phyloP scores from a whole-genome alignment of 805 yeast species.

The Blastobotrys mokoenaii region DNA sequence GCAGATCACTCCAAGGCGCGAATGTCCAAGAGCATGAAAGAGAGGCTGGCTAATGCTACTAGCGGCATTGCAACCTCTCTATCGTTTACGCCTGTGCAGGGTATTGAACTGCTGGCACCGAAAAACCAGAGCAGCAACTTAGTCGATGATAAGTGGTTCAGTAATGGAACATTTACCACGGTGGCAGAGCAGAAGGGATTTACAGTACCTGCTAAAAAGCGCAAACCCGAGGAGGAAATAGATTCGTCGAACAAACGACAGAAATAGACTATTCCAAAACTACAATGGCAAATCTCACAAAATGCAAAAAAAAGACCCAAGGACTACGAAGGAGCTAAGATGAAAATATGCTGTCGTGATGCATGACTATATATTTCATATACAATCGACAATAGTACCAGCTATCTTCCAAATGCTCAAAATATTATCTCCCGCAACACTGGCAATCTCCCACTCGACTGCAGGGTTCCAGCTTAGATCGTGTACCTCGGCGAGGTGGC shows the following conservation, averaged over 20 bases:
- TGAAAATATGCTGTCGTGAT: too few species aligned
- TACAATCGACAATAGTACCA: slow-evolving; percentile 26
- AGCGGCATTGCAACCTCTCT: neutral
- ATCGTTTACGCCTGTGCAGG: slow-evolving; percentile 20
- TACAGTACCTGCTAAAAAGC: neutral
- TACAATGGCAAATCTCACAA: too few species aligned
- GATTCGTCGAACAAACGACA: neutral
- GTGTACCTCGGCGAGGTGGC: slow-evolving; percentile 80
- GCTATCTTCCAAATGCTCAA: slow-evolving; percentile 81
- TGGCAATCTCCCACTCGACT: slow-evolving; percentile 60
- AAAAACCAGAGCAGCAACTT: slow-evolving; percentile 2
- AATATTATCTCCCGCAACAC: slow-evolving; percentile 78
- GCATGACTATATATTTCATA: neutral
- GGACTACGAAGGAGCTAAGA: too few species aligned
- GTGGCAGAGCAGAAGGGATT: neutral
- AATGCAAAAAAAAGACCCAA: too few species aligned
- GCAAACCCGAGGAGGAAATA: slow-evolving; percentile 1
- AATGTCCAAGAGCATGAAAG: slow-evolving; percentile 53
- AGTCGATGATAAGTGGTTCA: slow-evolving; percentile 20
- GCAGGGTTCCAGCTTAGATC: slow-evolving; percentile 78
- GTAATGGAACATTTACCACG: slow-evolving; percentile 18
- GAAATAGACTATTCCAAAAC: neutral
- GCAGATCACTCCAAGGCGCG: slow-evolving; percentile 33
- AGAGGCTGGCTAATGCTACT: slow-evolving; percentile 25
- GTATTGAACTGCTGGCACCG: slow-evolving; percentile 23